These are phyloP conservation scores for Lachancea fermentati DNA, from an alignment of 805 yeast species.

Conservation along the genomic window DNA sequence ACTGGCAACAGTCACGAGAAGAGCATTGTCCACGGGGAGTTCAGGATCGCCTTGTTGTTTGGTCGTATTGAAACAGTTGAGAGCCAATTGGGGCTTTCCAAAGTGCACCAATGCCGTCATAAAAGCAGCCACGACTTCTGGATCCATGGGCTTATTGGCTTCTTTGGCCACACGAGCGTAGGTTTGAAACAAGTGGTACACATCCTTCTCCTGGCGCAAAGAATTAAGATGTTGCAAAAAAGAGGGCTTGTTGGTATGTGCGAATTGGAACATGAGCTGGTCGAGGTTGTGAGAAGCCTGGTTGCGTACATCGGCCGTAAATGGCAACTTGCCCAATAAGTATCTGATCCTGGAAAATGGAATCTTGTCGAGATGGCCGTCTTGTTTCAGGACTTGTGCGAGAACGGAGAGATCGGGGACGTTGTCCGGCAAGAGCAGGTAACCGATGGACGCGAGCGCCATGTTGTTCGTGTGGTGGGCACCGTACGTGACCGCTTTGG, in stretches of 20 bases:
- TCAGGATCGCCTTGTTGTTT: conserved; percentile 1
- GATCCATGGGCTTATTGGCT: conserved; percentile 8
- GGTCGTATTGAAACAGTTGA: conserved; percentile 9
- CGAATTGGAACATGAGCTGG: conserved; percentile 1
- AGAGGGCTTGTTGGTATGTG: conserved; percentile 2
- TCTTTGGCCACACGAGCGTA: conserved; percentile 1
- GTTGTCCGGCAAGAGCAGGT: conserved; percentile 21
- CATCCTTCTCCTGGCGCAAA: conserved; percentile 2
- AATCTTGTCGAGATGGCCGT: conserved; percentile 14
- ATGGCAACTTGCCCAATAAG: background rate
- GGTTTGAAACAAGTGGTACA: conserved; percentile 2
- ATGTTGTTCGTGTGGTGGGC: conserved; percentile 18
- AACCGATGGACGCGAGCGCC: conserved; percentile 23
- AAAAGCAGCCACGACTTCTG: conserved; percentile 16
- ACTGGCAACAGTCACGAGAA: conserved; percentile 23
- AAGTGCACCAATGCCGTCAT: conserved; percentile 21
- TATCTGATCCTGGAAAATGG: conserved; percentile 7
- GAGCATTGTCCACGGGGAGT: conserved; percentile 13
- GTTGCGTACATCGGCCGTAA: background rate
- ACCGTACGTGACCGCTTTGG: conserved; percentile 6
- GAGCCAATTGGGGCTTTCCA: conserved; percentile 17
- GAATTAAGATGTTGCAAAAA: conserved; percentile 1
- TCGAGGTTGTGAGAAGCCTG: conserved; percentile 1
- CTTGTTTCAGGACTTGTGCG: conserved; percentile 17
- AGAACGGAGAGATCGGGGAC: conserved; percentile 18